phyloP scores from a whole-genome alignment of 192 early-diverging fungal genomes.

The Chytriomyces confervae region DNA sequence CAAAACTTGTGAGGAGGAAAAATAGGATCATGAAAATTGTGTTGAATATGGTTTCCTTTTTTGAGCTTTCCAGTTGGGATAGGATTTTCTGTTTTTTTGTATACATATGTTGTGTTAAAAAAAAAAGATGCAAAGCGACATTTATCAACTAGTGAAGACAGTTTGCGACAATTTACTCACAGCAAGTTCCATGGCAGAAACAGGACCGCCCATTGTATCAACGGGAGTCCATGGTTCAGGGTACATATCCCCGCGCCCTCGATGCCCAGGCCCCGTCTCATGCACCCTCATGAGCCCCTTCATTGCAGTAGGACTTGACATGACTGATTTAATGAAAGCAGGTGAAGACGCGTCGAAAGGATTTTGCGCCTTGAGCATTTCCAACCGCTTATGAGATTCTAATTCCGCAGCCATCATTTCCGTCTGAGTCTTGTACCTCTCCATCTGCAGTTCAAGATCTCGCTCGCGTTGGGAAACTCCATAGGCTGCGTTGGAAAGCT shows the following conservation, averaged over 20 bases:
- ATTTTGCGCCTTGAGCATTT: slow-evolving; percentile 10
- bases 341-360: background rate
- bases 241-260: slow-evolving; percentile 9
- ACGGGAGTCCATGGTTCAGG: slow-evolving; percentile 34
- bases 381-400: background rate
- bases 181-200: slow-evolving; percentile 25
- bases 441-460: slow-evolving; percentile 11
- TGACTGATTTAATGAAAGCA: background rate
- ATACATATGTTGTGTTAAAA: background rate
- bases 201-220: slow-evolving; percentile 15
- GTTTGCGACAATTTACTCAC: slow-evolving; percentile 16
- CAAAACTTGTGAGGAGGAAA: slow-evolving; percentile 9
- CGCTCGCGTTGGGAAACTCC: too few relatives aligned
- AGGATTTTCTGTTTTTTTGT: slow-evolving; percentile 23
- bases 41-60: slow-evolving; percentile 7
- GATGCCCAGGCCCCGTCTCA: background rate
- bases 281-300: background rate
- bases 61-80: slow-evolving; percentile 6
- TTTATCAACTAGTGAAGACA: background rate
- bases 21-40: slow-evolving; percentile 6
- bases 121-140: background rate
- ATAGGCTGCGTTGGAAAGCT: background rate
- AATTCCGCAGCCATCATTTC: slow-evolving; percentile 17
- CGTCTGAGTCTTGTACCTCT: background rate
- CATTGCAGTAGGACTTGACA: slow-evolving; percentile 5